Evolutionary conservation across 139 green algal species (phyloP).

Genomic region (Chlorella sp.): DNA sequence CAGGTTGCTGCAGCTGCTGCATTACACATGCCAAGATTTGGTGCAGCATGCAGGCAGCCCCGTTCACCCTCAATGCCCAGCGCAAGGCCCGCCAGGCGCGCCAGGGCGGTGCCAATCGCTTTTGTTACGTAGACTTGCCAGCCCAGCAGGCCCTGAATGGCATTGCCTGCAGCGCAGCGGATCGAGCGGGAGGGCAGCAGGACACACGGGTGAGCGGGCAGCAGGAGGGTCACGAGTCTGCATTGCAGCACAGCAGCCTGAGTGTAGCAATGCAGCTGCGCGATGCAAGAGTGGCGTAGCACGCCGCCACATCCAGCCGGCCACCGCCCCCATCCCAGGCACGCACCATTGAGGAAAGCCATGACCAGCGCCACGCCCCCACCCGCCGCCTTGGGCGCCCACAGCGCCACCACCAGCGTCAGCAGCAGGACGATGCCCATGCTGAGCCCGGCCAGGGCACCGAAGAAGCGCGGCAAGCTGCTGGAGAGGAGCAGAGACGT

Average conservation of each 20-base stretch:
- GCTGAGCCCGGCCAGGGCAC: conserved; percentile 42
- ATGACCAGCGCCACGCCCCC: conserved; percentile 78
- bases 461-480: not conserved
- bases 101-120: conserved; percentile 42
- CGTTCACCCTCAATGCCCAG: conserved; percentile 34
- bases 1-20: too few species aligned
- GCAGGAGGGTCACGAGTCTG: too few species aligned
- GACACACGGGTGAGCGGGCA: too few species aligned
- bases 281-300: too few species aligned
- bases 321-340: too few species aligned
- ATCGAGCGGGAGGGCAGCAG: too few species aligned
- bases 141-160: conserved; percentile 60
- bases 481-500: conserved; percentile 19
- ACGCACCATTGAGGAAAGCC: conserved; percentile 25
- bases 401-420: conserved; percentile 74
- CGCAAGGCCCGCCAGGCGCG: conserved; percentile 51
- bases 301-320: too few species aligned
- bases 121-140: conserved; percentile 32
- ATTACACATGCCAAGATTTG: too few species aligned
- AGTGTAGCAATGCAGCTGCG: too few species aligned
- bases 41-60: not conserved
- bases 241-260: too few species aligned
- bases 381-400: conserved; percentile 77
- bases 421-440: conserved; percentile 46
- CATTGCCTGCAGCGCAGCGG: conserved; percentile 13